Conservation (phyloP, 805 yeast species). For the Saccharomycopsis fibuligera region DNA sequence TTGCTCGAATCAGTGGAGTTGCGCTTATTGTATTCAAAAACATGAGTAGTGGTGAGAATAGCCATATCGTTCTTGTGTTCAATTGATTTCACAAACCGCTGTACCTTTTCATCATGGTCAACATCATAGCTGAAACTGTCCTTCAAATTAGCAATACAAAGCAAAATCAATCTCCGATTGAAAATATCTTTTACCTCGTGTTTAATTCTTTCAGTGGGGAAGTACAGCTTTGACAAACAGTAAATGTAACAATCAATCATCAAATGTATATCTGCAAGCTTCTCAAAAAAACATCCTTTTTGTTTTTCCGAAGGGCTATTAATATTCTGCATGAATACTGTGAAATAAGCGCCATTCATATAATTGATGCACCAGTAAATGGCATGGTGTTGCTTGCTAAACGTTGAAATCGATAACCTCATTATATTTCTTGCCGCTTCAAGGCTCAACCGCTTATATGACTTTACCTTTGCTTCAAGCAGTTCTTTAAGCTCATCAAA, state of each 20-base stretch:
- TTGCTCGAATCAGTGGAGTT: no score
- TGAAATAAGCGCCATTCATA: conserved; percentile 13
- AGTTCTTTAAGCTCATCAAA: background rate
- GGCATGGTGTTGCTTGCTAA: conserved; percentile 1
- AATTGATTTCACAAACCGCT: background rate
- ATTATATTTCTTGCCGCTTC: conserved; percentile 7
- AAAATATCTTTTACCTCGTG: conserved; percentile 10
- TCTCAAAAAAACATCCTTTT: background rate
- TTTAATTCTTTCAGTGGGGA: background rate
- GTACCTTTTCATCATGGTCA: conserved; percentile 8
- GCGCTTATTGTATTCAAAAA: no score
- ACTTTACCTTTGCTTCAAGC: background rate
- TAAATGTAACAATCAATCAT: conserved; percentile 11
- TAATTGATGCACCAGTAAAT: conserved; percentile 9
- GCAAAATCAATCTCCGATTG: conserved; percentile 10
- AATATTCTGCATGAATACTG: conserved; percentile 6
- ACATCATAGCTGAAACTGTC: conserved; percentile 5
- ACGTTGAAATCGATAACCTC: background rate
- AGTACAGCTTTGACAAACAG: conserved; percentile 1
- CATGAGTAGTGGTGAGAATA: no score
- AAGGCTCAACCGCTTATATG: background rate
- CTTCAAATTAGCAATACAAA: conserved; percentile 14
- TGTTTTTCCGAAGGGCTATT: background rate
- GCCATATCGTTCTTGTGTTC: no score
- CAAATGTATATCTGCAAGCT: conserved; percentile 7